A percentile compares a stretch with the other conserved stretches of the same genome.
phyloP scores from a whole-genome alignment of 331 rosid species.

The Cydonia oblonga region DNA sequence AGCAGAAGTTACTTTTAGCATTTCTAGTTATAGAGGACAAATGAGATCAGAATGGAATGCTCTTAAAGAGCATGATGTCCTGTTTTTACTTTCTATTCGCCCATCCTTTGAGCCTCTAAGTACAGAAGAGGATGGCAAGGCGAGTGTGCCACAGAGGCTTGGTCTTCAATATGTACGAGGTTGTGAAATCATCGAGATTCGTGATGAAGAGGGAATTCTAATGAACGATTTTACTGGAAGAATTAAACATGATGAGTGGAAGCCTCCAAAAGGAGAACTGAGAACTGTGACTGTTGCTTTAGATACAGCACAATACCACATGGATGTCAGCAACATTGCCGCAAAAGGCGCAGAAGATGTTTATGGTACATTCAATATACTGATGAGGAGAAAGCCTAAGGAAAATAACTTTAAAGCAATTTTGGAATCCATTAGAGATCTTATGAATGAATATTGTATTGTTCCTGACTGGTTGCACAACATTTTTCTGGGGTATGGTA shows the following conservation, averaged over 20 bases:
- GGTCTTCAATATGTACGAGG: constrained; percentile 94
- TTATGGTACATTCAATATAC: constrained; percentile 77
- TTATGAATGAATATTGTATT: constrained; percentile 93
- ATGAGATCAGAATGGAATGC: constrained; percentile 96
- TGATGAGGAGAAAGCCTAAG: constrained; percentile 97
- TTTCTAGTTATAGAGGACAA: constrained; percentile 81
- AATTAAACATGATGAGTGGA: constrained; percentile 96
- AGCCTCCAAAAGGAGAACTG: constrained; percentile 94
- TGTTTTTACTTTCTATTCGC: constrained; percentile 75
- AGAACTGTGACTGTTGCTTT: constrained; percentile 95
- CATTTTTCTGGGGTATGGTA: constrained; percentile 82
- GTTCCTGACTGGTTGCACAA: constrained; percentile 98
- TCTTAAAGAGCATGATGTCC: constrained; percentile 92
- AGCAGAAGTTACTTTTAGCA: constrained; percentile 72
- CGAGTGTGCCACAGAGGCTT: constrained; percentile 84
- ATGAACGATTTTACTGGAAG: constrained; percentile 96
- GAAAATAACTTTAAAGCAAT: constrained; percentile 98
- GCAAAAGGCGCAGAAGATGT: constrained; percentile 88
- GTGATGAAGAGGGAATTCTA: constrained; percentile 86
- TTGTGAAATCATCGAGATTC: constrained; percentile 83
- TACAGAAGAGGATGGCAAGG: constrained; percentile 73
- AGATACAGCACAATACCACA: constrained; percentile 93
- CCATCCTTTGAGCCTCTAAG: constrained; percentile 95
- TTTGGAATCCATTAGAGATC: constrained; percentile 91
- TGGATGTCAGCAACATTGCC: constrained; percentile 94